Evolutionary conservation across 2,329 filamentous ascomycete genomes (phyloP), one percentile per base, ranked within the genome.

Genomic region (Clonostachys sp.): DNA sequence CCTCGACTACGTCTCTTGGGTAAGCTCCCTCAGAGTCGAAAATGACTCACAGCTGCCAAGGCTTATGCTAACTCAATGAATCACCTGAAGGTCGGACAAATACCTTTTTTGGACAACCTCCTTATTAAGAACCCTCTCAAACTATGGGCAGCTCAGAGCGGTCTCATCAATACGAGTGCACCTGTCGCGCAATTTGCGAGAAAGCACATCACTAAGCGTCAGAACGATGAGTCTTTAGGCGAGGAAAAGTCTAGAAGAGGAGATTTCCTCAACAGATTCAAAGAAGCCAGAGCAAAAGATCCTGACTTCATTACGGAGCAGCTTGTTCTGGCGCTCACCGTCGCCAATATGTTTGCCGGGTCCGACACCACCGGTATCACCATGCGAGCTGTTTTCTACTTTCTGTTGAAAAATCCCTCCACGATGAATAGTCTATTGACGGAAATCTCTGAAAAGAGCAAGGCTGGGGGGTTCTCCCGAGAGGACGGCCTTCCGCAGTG

Each of bases 91-190:
- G 71, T 90, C 33, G 87, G 87, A 6, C 87, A 91, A 70, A 86
- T 90, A 42, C 87, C 85, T 5, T 74, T 83, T 51, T 72, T 91
- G 2, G 87, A 91, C 58, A 72, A 77, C 0, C 48, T 91, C 24
- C 75, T 89, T 49, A 77, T 83, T 52, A 91, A 91, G 68, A 92
- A 91, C 57, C 87, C 87, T 0, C 64, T 91, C 53, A 82, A 81
- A 53, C 77, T 89, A 10, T 77, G 84, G 46, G 73, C 86, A 5
- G 82, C 86, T 17, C 80, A 82, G 57, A 82, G 78, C 66, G 85
- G 86, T 3, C 59, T 89, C 51, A 72, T 81, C 52, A 84, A 87
- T 58, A 79, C 79, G 10, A 83, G 86, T 6, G 87, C 88, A 58
- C 83, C 86, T 2, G 83, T 89, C 0, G 86, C 86, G 8, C 73